phyloP scores from a whole-genome alignment of 1,284 basidiomycete genomes.

The Polyporus tsugae region DNA sequence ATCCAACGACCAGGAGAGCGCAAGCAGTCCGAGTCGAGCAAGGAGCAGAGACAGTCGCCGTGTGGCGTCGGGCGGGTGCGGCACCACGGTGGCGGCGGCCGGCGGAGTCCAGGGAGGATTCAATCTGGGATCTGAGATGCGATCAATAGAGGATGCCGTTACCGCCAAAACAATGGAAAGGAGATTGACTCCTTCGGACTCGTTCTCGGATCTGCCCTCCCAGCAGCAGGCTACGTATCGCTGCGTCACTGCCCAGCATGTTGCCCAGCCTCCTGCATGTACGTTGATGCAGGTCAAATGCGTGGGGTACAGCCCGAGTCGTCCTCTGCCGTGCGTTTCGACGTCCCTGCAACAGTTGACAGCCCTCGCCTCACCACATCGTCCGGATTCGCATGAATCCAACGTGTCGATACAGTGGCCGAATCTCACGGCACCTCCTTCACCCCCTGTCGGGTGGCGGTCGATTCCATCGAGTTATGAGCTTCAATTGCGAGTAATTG shows the following conservation, averaged over 20 bases:
- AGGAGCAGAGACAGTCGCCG: background rate
- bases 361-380: background rate
- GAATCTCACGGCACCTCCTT: background rate
- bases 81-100: background rate
- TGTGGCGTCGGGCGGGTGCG: background rate
- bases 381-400: background rate
- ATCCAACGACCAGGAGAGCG: background rate
- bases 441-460: background rate
- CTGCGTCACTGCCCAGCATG: background rate
- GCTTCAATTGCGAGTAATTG: background rate
- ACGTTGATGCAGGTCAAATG: background rate
- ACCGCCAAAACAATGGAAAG: background rate
- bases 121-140: background rate
- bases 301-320: background rate
- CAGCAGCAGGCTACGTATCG: background rate
- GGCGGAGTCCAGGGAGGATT: too few species aligned
- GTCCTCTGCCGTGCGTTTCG: background rate
- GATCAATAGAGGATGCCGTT: too few species aligned
- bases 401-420: slow-evolving; percentile 1
- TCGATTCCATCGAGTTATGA: background rate
- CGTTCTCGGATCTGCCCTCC: background rate
- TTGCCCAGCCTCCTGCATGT: background rate
- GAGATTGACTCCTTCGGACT: background rate
- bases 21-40: background rate
- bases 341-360: background rate